A percentile compares a stretch with the other conserved stretches of the same genome.
Evolutionary conservation across 345 rosid species (phyloP).

Genomic region (Aquilaria yunnanensis): DNA sequence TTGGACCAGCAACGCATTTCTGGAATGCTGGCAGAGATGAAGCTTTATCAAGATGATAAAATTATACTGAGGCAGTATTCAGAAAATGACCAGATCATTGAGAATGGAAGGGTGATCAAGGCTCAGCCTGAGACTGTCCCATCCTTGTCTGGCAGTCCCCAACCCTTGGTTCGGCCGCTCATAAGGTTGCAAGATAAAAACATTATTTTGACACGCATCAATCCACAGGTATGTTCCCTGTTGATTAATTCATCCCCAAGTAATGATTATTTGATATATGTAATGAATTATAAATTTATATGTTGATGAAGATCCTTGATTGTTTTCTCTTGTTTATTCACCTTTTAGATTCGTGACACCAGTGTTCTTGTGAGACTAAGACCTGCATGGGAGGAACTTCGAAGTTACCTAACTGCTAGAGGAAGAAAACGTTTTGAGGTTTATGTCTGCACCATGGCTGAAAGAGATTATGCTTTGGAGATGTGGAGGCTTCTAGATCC

Average conservation of each 20-base stretch:
- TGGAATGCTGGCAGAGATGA: slow-evolving; percentile 72
- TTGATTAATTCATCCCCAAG: slow-evolving; percentile 2
- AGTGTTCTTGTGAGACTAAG: slow-evolving; percentile 98
- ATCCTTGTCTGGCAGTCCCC: slow-evolving; percentile 73
- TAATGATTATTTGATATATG: neutral
- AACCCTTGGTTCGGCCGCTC: slow-evolving; percentile 72
- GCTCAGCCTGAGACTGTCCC: slow-evolving; percentile 70
- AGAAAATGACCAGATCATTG: slow-evolving; percentile 87
- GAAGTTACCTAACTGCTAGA: slow-evolving; percentile 87
- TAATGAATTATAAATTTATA: too few relatives aligned
- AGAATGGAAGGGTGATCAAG: slow-evolving; percentile 81
- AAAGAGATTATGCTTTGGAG: slow-evolving; percentile 96
- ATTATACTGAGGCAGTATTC: slow-evolving; percentile 79
- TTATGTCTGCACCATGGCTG: slow-evolving; percentile 99
- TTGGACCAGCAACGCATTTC: slow-evolving; percentile 69
- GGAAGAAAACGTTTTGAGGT: slow-evolving; percentile 99
- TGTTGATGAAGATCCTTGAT: too few relatives aligned
- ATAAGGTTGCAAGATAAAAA: slow-evolving; percentile 84
- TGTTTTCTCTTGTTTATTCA: neutral
- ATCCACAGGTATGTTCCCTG: slow-evolving; percentile 64
- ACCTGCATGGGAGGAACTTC: slow-evolving; percentile 98
- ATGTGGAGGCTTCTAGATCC: slow-evolving; percentile 99
- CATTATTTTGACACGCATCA: slow-evolving; percentile 91
- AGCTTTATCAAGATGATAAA: slow-evolving; percentile 92
- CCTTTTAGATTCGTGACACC: slow-evolving; percentile 82